Percentiles rank a stretch among this genome's conserved stretches.
Evolutionary conservation across 495 filamentous ascomycete species (phyloP).

Genomic region (Oidiodendron maius): DNA sequence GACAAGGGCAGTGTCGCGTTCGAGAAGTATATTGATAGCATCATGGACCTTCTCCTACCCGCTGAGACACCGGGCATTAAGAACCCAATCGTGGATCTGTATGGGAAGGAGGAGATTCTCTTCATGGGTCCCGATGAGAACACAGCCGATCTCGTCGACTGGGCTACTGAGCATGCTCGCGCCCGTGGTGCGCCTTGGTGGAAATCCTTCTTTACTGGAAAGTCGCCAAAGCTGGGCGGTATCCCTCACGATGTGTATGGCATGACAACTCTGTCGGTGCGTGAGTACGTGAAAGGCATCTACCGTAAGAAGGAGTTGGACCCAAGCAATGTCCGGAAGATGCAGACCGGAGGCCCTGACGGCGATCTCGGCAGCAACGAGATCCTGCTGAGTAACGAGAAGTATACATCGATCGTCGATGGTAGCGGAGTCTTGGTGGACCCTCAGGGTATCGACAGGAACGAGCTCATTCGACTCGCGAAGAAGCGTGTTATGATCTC

Average conservation of each 20-base stretch:
- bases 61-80: constrained; percentile 94
- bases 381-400: constrained; percentile 91
- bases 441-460: constrained; percentile 77
- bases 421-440: constrained; percentile 93
- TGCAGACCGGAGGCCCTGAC: constrained; percentile 97
- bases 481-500: constrained; percentile 85
- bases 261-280: constrained; percentile 96
- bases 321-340: constrained; percentile 73
- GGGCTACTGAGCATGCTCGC: constrained; percentile 93
- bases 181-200: constrained; percentile 90
- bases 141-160: constrained; percentile 93
- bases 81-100: constrained; percentile 92
- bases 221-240: constrained; percentile 90
- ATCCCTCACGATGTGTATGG: constrained; percentile 95
- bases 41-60: constrained; percentile 87
- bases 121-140: constrained; percentile 99
- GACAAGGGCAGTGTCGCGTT: constrained; percentile 88
- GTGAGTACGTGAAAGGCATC: constrained; percentile 92
- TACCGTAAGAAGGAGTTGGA: constrained; percentile 92
- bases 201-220: constrained; percentile 99
- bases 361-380: constrained; percentile 97
- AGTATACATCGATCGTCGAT: constrained; percentile 88
- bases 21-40: constrained; percentile 99
- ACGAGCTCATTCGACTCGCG: constrained; percentile 78
- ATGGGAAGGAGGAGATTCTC: constrained; percentile 90